Evolutionary conservation across 208 protist species (phyloP).

Genomic region (Leishmania amazonensis): DNA sequence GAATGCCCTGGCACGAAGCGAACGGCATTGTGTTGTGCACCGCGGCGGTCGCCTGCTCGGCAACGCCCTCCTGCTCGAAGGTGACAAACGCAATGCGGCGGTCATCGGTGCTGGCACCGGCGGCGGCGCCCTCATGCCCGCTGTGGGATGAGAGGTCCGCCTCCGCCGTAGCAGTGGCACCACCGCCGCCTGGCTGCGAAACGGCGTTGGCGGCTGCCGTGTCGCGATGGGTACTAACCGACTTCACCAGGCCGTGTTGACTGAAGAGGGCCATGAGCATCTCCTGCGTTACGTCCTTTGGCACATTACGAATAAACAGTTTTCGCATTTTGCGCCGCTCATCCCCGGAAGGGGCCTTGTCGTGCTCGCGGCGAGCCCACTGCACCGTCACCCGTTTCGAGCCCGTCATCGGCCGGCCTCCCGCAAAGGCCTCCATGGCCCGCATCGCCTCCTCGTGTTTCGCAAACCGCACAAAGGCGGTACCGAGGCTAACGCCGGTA

Average conservation of each 20-base stretch:
- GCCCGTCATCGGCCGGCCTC: constrained; percentile 9
- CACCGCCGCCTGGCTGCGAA: constrained; percentile 8
- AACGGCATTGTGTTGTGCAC: constrained; percentile 84
- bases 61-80: constrained; percentile 47
- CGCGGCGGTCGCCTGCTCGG: constrained; percentile 55
- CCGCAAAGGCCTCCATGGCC: constrained; percentile 31
- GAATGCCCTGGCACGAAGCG: constrained; percentile 53
- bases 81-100: constrained; percentile 62
- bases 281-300: constrained; percentile 46
- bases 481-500: constrained; percentile 73
- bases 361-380: constrained; percentile 74
- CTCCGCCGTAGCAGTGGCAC: background rate
- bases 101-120: constrained; percentile 20
- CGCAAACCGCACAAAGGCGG: constrained; percentile 75
- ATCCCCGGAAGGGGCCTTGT: constrained; percentile 61
- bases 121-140: background rate
- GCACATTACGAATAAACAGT: constrained; percentile 89
- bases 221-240: constrained; percentile 67
- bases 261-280: constrained; percentile 49
- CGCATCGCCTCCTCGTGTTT: constrained; percentile 38
- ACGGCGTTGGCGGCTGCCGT: constrained; percentile 43
- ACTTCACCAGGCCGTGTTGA: constrained; percentile 50
- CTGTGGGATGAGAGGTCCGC: background rate
- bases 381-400: constrained; percentile 50
- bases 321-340: constrained; percentile 64